These are phyloP conservation scores for Ceratobasidium sp. DNA, from an alignment of 1,284 basidiomycete genomes.

Conservation along the genomic window DNA sequence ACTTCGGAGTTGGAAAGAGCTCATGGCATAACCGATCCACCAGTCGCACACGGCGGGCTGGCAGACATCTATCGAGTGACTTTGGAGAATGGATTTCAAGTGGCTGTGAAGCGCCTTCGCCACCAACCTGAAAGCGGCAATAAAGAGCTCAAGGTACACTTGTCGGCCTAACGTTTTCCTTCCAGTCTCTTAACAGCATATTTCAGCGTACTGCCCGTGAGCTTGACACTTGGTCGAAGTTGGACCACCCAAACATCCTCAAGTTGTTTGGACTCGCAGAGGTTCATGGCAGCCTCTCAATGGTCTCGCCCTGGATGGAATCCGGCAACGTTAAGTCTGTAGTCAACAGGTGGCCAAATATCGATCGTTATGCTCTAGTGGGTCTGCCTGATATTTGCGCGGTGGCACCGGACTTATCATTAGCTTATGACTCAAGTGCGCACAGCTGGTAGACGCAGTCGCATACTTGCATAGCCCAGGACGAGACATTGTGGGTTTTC, in stretches of 20 bases:
- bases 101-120: neutral
- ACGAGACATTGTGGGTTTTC: neutral
- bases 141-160: neutral
- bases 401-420: neutral
- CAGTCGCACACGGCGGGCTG: neutral
- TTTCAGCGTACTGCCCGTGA: constrained; percentile 4
- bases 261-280: neutral
- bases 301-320: constrained; percentile 5
- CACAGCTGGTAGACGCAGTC: neutral
- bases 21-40: neutral
- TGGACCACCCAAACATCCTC: neutral
- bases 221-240: neutral
- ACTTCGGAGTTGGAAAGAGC: no score
- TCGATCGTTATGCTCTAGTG: no score
- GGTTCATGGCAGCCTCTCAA: neutral
- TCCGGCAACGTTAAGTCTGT: neutral
- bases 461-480: constrained; percentile 5
- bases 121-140: neutral
- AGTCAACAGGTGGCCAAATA: no score
- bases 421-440: neutral
- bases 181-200: neutral
- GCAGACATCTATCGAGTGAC: constrained; percentile 1
- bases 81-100: neutral
- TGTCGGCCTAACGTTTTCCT: neutral
- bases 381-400: no score